Base-by-base conservation (phyloP, 2,329 filamentous ascomycete species). In the Thielaviopsis musarum region DNA sequence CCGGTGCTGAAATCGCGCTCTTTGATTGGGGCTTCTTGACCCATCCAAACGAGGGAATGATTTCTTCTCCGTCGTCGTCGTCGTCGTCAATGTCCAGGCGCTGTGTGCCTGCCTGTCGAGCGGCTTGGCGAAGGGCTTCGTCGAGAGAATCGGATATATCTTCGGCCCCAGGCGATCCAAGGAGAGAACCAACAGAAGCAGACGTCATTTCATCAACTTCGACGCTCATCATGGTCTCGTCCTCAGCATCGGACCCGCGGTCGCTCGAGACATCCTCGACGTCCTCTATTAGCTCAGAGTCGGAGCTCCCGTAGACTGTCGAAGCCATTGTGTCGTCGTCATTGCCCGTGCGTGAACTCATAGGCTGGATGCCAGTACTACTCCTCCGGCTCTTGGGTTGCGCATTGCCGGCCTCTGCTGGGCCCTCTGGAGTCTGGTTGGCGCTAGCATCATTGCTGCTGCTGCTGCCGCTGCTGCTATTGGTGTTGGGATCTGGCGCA, bases 171-270 rank as follows among this genome's bases (percentile, higher is more conserved):
- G 80, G 84, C 28, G 75, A 76, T 56, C 71, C 75, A 45, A 79
- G 78, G 2, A 77, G 75, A 10, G 85, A 87, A 52, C 76, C 79
- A 52, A 81, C 73, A 17, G 85, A 87, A 26, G 81, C 83, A 34
- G 81, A 81, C 1, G 85, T 89, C 63, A 85, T 79, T 65, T 91
- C 87, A 60, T 93, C 87, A 19, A 87, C 76, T 62, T 91, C 88
- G 52, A 95, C 74, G 41, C 84, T 91, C 83, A 91, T 88, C 70
- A 88, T 85, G 0, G 87, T 91, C 30, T 83, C 85, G 64, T 88
- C 85, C 56, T 85, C 84, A 52, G 88, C 85, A 63, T 86, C 79
- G 9, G 78, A 79, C 53, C 76, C 79, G 24, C 74, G 76, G 41
- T 75, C 65, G 63, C 73, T 69, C 5, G 71, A 71, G 22, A 77